Base-by-base conservation (phyloP, 2,329 filamentous ascomycete genomes). In the Aspergillus fructus region DNA sequence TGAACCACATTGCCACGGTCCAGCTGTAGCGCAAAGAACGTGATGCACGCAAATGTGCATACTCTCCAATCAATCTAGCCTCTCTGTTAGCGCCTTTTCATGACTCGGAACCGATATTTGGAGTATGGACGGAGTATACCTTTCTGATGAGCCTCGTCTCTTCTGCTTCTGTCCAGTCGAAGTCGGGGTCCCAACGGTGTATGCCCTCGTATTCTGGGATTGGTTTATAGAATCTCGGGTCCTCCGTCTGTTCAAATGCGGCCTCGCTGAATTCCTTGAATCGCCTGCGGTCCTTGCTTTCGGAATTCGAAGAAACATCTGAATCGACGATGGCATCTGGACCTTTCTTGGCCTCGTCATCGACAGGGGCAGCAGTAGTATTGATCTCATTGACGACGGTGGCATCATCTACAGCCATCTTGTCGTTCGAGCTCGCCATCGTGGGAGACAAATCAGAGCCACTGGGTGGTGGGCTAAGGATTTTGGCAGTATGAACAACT, bases 1-100 rank as follows among this genome's bases (percentile, higher is more conserved):
- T 86, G 86, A 54, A 66, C 68, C 12, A 89, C 74, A 64, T 89
- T 89, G 51, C 85, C 84, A 48, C 86, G 77, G 67, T 88, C 85
- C 7, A 88, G 74, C 66, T 88, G 84, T 4, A 88, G 75, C 0
- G 83, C 83, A 56, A 88, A 86, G 71, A 88, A 88, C 70, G 86
- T 86, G 33, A 86, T 60, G 57, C 82, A 85, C 54, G 70, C 71
- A 62, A 73, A 81, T 12, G 74, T 72, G 57, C 73, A 77, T 17
- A 80, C 66, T 4, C 72, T 69, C 59, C 68, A 66, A 54, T 80
- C 78, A 53, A 79, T 74, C 75, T 77, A 34, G n/a, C 19, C 8
- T 13, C 24, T 5, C 12, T 2, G n/a, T 60, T 43, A 60, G 49
- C 45, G 19, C 34, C 15, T 3, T 11, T 5, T 5, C n/a, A 27